Base-by-base conservation (phyloP, 768 basidiomycete species). In the Kwoniella bestiolae region DNA sequence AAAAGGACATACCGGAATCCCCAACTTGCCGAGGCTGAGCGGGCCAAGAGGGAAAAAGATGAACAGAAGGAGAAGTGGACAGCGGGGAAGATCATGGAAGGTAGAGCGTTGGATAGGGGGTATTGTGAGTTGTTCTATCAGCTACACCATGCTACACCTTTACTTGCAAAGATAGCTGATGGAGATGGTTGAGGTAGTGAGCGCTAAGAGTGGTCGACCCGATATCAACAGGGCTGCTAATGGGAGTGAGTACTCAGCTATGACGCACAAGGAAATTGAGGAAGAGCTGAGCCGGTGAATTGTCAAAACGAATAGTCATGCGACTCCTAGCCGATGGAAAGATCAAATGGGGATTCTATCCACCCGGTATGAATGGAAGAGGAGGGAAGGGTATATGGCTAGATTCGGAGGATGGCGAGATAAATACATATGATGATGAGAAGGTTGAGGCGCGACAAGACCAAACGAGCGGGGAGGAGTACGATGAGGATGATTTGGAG, bases 171-270 rank as follows among this genome's bases (percentile, higher is more conserved):
- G n/a, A n/a, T n/a, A n/a, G n/a, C n/a, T n/a, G 5, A 3, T 55
- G 23, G 28, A 28, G 29, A 4, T 11, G n/a, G 4, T 1, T 60
- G 29, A 9, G 6, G 6, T 52, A 81, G 80, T 94, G 45, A 97
- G 94, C 32, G 94, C 94, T 9, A 91, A 93, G 80, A 91, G 91
- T 5, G 94, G 92, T 1, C 81, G 94, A 66, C 89, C 93, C 2
- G 94, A 98, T 81, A 83, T 90, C 25, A 89, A 92, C 75, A 86
- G 94, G 45, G 91, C 94, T 3, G 94, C 93, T 32, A 94, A 94
- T 78, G 87, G 88, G 11, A 88, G 93, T 93, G 78, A 79, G 91
- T 86, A 7, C 8, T 28, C 16, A 1, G 46, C 9, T 7, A 56
- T 4, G 18, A 35, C 31, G 38, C 6, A 41, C 18, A 29, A 12